Conservation (phyloP, 78 protist genomes). For the Carpediemonas membranifera region DNA sequence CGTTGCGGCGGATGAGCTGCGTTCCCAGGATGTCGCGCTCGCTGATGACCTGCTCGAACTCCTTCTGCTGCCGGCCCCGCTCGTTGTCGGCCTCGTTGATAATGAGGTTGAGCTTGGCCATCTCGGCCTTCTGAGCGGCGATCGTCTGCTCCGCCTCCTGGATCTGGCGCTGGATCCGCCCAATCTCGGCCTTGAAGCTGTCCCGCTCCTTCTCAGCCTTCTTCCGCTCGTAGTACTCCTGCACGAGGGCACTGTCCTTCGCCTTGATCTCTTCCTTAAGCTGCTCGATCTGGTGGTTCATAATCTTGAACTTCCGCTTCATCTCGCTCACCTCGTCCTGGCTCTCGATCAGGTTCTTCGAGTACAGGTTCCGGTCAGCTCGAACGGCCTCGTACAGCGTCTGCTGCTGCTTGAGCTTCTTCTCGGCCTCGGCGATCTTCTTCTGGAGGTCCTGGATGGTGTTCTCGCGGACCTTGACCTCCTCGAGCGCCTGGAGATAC, state of each 20-base stretch:
- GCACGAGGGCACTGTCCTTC: conserved; percentile 25
- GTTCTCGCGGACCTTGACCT: conserved; percentile 26
- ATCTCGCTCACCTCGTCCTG: conserved; percentile 66
- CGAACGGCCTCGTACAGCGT: conserved; percentile 67
- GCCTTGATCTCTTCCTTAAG: conserved; percentile 55
- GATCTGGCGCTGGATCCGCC: conserved; percentile 5
- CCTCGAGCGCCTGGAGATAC: conserved; percentile 51
- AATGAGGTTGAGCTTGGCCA: conserved; percentile 43
- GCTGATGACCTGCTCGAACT: conserved; percentile 42
- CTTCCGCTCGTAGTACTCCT: conserved; percentile 34
- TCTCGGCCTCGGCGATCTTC: conserved; percentile 49
- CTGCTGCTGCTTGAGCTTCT: conserved; percentile 61
- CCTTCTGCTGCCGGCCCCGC: conserved; percentile 47
- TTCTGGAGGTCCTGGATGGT: conserved; percentile 44
- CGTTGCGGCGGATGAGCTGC: conserved; percentile 77
- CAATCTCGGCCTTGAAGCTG: conserved; percentile 15
- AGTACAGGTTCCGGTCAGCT: conserved; percentile 64
- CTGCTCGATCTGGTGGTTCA: conserved; percentile 66
- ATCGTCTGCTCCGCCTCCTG: neutral
- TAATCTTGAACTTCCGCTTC: conserved; percentile 64
- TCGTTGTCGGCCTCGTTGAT: conserved; percentile 58
- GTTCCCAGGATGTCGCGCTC: conserved; percentile 73
- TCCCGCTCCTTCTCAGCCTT: conserved; percentile 20
- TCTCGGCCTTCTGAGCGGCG: conserved; percentile 36
- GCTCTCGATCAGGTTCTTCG: conserved; percentile 65